A percentile compares a stretch with the other conserved stretches of the same genome.
Evolutionary conservation across 1,139 yeast genomes (phyloP).

Genomic region (Yamadazyma blattariae): DNA sequence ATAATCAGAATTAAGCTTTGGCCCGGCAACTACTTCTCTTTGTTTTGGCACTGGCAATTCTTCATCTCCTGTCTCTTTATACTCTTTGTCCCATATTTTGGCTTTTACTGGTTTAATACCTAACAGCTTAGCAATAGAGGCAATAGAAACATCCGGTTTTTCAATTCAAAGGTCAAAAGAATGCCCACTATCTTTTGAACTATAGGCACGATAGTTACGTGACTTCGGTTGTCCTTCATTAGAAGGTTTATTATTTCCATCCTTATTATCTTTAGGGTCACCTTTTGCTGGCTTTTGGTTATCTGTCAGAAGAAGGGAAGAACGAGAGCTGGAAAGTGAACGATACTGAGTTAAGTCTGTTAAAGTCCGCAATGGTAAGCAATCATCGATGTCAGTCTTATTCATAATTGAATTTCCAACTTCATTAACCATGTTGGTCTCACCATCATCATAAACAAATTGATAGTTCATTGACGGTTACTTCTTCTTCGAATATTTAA

Average conservation of each 20-base stretch:
- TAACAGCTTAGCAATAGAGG: constrained; percentile 8
- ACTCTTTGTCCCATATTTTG: constrained; percentile 11
- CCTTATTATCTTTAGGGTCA: too few species aligned
- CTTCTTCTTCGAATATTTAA: too few species aligned
- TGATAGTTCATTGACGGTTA: too few species aligned
- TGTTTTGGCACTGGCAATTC: too few species aligned
- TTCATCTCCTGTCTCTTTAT: constrained; percentile 5
- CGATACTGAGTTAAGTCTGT: constrained; percentile 4
- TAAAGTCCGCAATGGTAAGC: constrained; percentile 7
- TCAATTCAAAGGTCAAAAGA: constrained; percentile 6
- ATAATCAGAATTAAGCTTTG: constrained; percentile 8
- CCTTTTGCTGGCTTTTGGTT: too few species aligned
- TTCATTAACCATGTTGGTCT: too few species aligned
- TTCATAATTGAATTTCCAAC: too few species aligned
- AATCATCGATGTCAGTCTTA: constrained; percentile 7
- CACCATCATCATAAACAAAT: too few species aligned
- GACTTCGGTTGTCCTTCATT: too few species aligned
- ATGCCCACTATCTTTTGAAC: too few species aligned
- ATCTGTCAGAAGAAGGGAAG: not conserved
- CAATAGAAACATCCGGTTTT: constrained; percentile 8
- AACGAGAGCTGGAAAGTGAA: not conserved
- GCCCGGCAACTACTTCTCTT: constrained; percentile 9
- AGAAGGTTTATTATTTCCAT: too few species aligned
- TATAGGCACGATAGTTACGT: too few species aligned
- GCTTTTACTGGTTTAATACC: constrained; percentile 8